Percentiles rank a stretch among this genome's conserved stretches.
phyloP scores from a whole-genome alignment of 108 stramenopile species.

The Skeletonema potamos region DNA sequence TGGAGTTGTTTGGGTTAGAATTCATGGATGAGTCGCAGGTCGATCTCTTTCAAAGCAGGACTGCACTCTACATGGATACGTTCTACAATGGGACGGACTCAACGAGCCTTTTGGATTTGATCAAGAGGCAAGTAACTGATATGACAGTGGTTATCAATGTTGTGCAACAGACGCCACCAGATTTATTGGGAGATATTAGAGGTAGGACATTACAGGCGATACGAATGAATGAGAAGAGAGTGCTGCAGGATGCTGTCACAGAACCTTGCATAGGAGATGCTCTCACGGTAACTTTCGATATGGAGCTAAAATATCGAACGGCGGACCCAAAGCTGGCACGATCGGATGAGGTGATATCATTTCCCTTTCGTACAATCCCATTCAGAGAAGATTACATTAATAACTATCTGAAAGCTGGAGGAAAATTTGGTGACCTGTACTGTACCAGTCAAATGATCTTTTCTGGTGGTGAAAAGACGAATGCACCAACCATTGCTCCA shows the following conservation, averaged over 20 bases:
- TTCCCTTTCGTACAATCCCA: constrained; percentile 27
- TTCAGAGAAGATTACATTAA: constrained; percentile 19
- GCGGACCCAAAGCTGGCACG: background rate
- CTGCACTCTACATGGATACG: constrained; percentile 6
- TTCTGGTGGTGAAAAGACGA: background rate
- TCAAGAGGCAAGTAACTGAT: background rate
- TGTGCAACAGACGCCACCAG: background rate
- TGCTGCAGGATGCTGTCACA: constrained; percentile 3
- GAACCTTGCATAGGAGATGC: constrained; percentile 25
- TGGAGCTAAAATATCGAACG: constrained; percentile 25
- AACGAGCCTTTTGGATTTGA: background rate
- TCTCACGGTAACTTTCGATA: constrained; percentile 18
- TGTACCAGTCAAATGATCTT: constrained; percentile 22
- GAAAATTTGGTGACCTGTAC: constrained; percentile 7
- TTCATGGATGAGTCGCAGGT: background rate
- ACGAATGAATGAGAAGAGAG: background rate
- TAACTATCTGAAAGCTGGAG: constrained; percentile 9
- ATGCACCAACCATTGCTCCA: background rate
- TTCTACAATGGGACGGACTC: constrained; percentile 9
- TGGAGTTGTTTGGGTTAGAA: background rate
- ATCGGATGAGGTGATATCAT: constrained; percentile 22
- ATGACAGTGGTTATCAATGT: background rate
- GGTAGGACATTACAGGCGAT: background rate
- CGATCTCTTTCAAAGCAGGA: background rate
- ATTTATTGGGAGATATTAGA: background rate